phyloP scores from a whole-genome alignment of 306 rosid genomes.

The Aeschynomene evenia region DNA sequence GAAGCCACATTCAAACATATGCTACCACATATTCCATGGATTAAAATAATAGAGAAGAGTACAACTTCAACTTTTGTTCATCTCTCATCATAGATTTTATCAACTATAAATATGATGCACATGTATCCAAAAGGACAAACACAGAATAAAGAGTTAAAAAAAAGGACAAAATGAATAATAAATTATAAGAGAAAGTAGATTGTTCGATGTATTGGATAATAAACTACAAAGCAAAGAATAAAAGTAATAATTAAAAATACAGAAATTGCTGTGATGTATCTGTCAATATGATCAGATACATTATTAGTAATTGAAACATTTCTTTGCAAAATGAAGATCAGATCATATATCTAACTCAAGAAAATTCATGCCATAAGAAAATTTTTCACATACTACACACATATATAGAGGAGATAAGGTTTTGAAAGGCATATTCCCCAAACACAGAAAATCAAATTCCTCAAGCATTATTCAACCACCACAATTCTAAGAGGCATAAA shows the following conservation, averaged over 20 bases:
- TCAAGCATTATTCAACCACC: background rate
- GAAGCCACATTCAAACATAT: background rate
- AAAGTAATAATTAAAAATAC: background rate
- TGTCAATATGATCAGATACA: too few species aligned
- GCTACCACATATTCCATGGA: background rate
- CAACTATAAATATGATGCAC: background rate
- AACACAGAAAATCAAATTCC: background rate
- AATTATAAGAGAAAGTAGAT: background rate
- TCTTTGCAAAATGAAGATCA: conserved; percentile 5
- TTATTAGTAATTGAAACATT: background rate
- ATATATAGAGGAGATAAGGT: background rate
- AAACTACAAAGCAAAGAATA: background rate
- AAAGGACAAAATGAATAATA: background rate
- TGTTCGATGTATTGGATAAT: background rate
- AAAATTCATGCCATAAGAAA: conserved; percentile 13
- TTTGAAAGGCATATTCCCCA: background rate
- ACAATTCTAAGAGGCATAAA: too few species aligned
- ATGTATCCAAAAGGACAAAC: background rate
- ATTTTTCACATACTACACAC: background rate
- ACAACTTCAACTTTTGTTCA: background rate
- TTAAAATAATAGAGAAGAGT: background rate
- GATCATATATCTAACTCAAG: conserved; percentile 6
- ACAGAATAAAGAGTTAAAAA: background rate
- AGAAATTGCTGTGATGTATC: background rate
- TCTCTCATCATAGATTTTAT: background rate